Percentiles rank a stretch among this genome's conserved stretches.
Evolutionary conservation across 108 stramenopile genomes (phyloP).

Genomic region (Mediolabrus comicus): DNA sequence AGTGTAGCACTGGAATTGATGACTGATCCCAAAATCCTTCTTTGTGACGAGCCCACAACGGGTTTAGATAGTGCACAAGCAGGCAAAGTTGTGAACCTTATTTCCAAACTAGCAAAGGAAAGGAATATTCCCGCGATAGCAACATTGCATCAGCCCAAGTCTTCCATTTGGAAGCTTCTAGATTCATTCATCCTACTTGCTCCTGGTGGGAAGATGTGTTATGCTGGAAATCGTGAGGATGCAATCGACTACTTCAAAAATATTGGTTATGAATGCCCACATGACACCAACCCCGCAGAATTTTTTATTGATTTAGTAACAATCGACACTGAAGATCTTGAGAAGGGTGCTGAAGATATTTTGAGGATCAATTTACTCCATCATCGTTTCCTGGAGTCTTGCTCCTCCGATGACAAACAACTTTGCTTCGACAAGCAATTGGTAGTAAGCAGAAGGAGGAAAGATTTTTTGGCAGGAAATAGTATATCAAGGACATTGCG

Average conservation of each 20-base stretch:
- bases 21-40: conserved; percentile 60
- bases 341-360: conserved; percentile 47
- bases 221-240: conserved; percentile 47
- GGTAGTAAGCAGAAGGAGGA: background rate
- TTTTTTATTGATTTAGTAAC: conserved; percentile 84
- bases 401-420: conserved; percentile 6
- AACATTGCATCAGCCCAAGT: conserved; percentile 76
- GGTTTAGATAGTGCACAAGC: conserved; percentile 76
- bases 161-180: conserved; percentile 65
- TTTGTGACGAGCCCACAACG: conserved; percentile 84
- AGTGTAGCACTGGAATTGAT: conserved; percentile 79
- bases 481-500: conserved; percentile 7
- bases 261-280: conserved; percentile 67
- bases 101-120: conserved; percentile 50
- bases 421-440: background rate
- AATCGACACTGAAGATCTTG: conserved; percentile 64
- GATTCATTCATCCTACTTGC: conserved; percentile 71
- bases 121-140: conserved; percentile 65
- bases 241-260: conserved; percentile 63
- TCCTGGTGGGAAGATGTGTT: conserved; percentile 73
- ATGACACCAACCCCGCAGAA: conserved; percentile 82
- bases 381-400: conserved; percentile 36
- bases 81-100: conserved; percentile 62
- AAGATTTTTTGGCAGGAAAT: background rate
- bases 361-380: conserved; percentile 53